These are phyloP conservation scores for Omphalotus guepiniiformis DNA, from an alignment of 768 basidiomycete genomes.

Conservation along the genomic window DNA sequence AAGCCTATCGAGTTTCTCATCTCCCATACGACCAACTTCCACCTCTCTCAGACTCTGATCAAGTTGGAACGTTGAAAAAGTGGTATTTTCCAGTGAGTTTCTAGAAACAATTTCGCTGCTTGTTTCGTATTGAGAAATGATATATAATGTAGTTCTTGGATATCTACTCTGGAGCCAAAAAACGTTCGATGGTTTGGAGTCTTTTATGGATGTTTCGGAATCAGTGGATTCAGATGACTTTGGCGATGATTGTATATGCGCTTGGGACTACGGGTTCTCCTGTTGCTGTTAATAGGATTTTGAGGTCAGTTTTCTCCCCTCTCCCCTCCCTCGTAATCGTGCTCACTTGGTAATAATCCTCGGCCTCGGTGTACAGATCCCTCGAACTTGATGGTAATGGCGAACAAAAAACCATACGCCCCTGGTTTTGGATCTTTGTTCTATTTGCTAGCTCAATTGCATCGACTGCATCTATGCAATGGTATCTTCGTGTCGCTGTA, in stretches of 20 bases:
- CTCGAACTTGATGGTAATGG: conserved; percentile 49
- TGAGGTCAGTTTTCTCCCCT: conserved; percentile 6
- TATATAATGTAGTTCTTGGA: neutral
- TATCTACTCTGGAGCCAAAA: neutral
- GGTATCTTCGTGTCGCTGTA: conserved; percentile 47
- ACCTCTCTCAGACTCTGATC: conserved; percentile 28
- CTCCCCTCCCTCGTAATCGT: no score
- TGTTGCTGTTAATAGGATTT: conserved; percentile 7
- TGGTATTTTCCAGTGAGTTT: neutral
- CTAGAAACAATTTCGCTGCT: neutral
- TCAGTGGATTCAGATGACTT: neutral
- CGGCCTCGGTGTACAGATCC: conserved; percentile 36
- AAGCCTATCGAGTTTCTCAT: conserved; percentile 14
- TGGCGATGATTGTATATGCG: conserved; percentile 1
- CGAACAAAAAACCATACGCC: conserved; percentile 39
- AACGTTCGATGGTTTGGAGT: conserved; percentile 1
- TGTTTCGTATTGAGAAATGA: neutral
- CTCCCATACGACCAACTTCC: conserved; percentile 22
- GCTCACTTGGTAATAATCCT: neutral
- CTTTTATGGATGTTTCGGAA: neutral
- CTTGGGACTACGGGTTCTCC: neutral
- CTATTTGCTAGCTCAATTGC: conserved; percentile 45
- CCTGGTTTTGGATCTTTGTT: conserved; percentile 64
- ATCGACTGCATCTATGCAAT: conserved; percentile 42
- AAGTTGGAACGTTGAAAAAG: neutral